A percentile compares a stretch with the other conserved stretches of the same genome.
phyloP scores from a whole-genome alignment of 163 green algal genomes.

The Botryococcus braunii region DNA sequence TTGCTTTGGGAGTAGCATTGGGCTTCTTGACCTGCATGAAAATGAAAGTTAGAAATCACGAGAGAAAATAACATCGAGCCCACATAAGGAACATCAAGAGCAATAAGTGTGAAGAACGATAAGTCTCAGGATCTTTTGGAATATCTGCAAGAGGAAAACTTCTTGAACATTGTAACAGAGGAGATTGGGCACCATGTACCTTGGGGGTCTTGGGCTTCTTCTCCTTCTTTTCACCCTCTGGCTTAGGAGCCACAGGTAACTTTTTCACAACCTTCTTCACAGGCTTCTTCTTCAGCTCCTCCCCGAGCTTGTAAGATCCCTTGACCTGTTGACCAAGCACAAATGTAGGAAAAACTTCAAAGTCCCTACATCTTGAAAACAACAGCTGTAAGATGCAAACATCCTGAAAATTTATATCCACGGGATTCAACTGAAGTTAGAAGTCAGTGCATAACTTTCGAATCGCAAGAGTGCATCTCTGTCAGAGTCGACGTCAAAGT shows the following conservation, averaged over 20 bases:
- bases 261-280: slow-evolving; percentile 5
- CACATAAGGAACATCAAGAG: slow-evolving; percentile 13
- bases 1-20: slow-evolving; percentile 5
- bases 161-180: slow-evolving; percentile 13
- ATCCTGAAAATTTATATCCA: background rate
- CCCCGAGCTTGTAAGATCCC: slow-evolving; percentile 42
- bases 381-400: background rate
- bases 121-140: slow-evolving; percentile 8
- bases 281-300: slow-evolving; percentile 24
- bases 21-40: slow-evolving; percentile 1
- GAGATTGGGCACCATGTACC: slow-evolving; percentile 8
- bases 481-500: background rate
- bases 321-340: slow-evolving; percentile 18
- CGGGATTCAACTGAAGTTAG: background rate
- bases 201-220: slow-evolving; percentile 8
- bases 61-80: slow-evolving; percentile 3
- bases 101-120: background rate
- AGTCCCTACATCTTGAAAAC: background rate
- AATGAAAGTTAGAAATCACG: slow-evolving; percentile 3
- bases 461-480: background rate
- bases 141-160: slow-evolving; percentile 1
- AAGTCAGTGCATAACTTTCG: background rate
- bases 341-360: background rate
- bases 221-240: background rate
- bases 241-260: background rate